Evolutionary conservation across 1,139 yeast species (phyloP), one percentile per base, ranked within the genome.

Genomic region (Wickerhamomyces sp.): DNA sequence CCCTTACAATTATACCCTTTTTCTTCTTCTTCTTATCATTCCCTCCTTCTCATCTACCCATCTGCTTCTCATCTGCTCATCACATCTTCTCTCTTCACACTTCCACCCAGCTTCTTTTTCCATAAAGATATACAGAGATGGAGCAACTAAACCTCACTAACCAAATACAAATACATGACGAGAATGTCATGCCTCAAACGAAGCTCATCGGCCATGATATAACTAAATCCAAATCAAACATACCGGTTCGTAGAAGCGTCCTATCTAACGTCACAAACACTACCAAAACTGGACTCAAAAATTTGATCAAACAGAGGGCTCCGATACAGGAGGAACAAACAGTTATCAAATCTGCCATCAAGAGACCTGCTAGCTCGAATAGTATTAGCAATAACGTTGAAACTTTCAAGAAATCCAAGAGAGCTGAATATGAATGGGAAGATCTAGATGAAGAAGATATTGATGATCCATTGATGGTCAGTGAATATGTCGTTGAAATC

Each of bases 391-490:
- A 43, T 34, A 44, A 44, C n/a, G 14, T 49, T 6, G 44, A 44
- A 9, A 40, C 40, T 8, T 45, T 45, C 37, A 59, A 58, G 46
- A 51, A 54, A 40, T 51, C 57, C 14, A 57, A 56, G 42, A 54
- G 51, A 26, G 47, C 55, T 7, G 67, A 64, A 42, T 67, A 81
- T 58, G 79, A 76, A 52, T 90, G 95, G 95, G 96, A 88, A 59
- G 96, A 91, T 64, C 72, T 91, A 49, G 97, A 91, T 62, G 91
- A 85, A 43, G 96, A 88, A 58, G 99, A 93, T 63, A 69, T 72
- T 50, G 91, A 86, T 58, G 99, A 93, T 65, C 98, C 98, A 10
- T 73, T 87, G 54, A 90, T 91, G 97, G 97, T 88, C 31, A 81
- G 91, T 56, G 99, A 93, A 69, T 93, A 90, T 62, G 96, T 88